Base-by-base conservation (phyloP, 805 yeast species). In the Blastobotrys muscicola region DNA sequence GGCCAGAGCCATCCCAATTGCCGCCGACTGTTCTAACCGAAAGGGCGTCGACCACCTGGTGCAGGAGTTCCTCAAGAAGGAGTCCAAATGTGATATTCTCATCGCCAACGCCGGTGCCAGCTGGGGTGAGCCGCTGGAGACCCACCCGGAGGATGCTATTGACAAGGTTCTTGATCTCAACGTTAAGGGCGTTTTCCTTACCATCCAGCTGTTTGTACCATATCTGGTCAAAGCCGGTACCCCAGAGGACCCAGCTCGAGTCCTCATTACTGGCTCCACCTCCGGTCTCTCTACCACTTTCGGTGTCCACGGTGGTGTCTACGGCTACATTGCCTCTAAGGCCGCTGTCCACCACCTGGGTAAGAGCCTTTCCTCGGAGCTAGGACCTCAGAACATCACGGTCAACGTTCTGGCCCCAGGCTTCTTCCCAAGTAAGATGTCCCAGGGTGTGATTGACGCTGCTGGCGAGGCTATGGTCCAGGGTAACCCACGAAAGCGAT, bases 101-200 rank as follows among this genome's bases (percentile, higher is more conserved):
- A 69, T 80, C 52, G 85, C 87, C 39, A 82, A 82, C 54, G 89
- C 90, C 4, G 90, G 90, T 29, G 86, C 87, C 7, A 64, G 81
- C 10, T 82, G 89, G 89, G 89, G 87, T 13, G 80, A 76, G 1
- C 74, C 74, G 9, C 60, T 82, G 39, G 77, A 68, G 33, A 62
- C 64, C 8, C 87, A 82, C 55, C 76, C 85, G 2, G 76, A 75
- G 26, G 47, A 62, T 3, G 85, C 84, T 1, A 59, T 82, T 50
- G 74, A 71, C 50, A 80, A 80, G 58, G 81, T 82, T 5, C 57
- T 80, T 56, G 71, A 70, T 39, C 69, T 82, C 53, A 82, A 82
- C 52, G 70, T 82, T 20, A 71, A 72, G 45, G 83, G 86, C 11
- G 86, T 82, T 23, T 82, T 78, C 63, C 70, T 74, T 31, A 68